phyloP scores from a whole-genome alignment of 441 rosid species.

The Populus hybrid region DNA sequence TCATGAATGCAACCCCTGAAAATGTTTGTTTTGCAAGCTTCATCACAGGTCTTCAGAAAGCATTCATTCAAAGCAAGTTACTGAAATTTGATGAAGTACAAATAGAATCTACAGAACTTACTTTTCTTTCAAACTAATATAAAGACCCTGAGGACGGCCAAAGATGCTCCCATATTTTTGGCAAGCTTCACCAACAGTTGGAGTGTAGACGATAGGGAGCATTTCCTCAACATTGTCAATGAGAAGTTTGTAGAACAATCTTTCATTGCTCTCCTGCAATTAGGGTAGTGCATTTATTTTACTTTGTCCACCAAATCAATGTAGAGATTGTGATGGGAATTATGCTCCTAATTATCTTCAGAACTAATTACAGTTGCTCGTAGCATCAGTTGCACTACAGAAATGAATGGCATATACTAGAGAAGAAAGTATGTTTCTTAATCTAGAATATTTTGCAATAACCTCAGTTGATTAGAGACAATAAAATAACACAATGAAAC shows the following conservation, averaged over 20 bases:
- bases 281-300: neutral
- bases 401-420: neutral
- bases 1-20: constrained; percentile 34
- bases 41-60: constrained; percentile 8
- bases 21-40: constrained; percentile 7
- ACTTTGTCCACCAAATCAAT: neutral
- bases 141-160: constrained; percentile 83
- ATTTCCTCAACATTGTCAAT: constrained; percentile 87
- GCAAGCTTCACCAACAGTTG: constrained; percentile 94
- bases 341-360: neutral
- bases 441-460: neutral
- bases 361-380: neutral
- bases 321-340: neutral
- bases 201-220: constrained; percentile 85
- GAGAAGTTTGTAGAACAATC: constrained; percentile 77
- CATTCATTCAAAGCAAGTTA: neutral
- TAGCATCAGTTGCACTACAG: neutral
- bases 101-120: constrained; percentile 18
- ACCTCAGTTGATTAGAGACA: neutral
- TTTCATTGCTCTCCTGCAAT: constrained; percentile 78
- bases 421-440: neutral
- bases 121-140: constrained; percentile 81
- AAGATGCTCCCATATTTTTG: constrained; percentile 81
- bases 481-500: neutral
- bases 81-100: neutral